Percentiles rank a stretch among this genome's conserved stretches.
These are phyloP conservation scores for Plectranthus barbatus DNA, from an alignment of 257 asterid species.

Conservation along the genomic window DNA sequence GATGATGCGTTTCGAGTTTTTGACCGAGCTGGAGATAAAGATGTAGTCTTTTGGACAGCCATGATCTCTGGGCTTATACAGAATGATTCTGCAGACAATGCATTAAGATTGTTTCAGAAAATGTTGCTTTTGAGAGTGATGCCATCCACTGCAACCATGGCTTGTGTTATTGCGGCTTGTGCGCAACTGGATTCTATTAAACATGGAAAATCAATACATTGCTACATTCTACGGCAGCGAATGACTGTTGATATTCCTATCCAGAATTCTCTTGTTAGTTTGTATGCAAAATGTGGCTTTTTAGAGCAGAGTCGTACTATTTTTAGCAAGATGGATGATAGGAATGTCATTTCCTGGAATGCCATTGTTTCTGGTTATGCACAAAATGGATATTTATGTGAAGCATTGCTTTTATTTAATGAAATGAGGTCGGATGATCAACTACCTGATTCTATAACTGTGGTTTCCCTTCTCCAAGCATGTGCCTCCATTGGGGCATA, in stretches of 20 bases:
- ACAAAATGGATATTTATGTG: constrained; percentile 41
- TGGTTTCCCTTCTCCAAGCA: constrained; percentile 68
- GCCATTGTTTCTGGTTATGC: constrained; percentile 50
- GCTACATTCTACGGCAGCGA: constrained; percentile 50
- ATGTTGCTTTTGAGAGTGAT: constrained; percentile 40
- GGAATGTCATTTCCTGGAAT: constrained; percentile 43
- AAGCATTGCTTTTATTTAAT: constrained; percentile 47
- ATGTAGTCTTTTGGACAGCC: constrained; percentile 22
- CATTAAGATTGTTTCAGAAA: constrained; percentile 39
- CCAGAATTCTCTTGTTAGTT: constrained; percentile 62
- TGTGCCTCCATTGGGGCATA: constrained; percentile 77
- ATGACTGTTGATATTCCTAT: constrained; percentile 39
- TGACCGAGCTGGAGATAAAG: constrained; percentile 45
- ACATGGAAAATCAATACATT: constrained; percentile 59
- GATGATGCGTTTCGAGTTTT: constrained; percentile 46
- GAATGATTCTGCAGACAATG: constrained; percentile 56
- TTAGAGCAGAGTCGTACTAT: constrained; percentile 42
- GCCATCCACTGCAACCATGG: constrained; percentile 59
- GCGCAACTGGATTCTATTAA: constrained; percentile 49
- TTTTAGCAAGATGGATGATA: constrained; percentile 48
- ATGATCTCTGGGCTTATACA: constrained; percentile 19
- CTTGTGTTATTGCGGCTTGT: constrained; percentile 76
- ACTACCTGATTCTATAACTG: constrained; percentile 65
- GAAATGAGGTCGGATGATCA: constrained; percentile 50
- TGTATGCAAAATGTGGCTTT: constrained; percentile 72